Evolutionary conservation across 805 yeast genomes (phyloP), one percentile per base, ranked within the genome.

Genomic region (Candida morakotiae): DNA sequence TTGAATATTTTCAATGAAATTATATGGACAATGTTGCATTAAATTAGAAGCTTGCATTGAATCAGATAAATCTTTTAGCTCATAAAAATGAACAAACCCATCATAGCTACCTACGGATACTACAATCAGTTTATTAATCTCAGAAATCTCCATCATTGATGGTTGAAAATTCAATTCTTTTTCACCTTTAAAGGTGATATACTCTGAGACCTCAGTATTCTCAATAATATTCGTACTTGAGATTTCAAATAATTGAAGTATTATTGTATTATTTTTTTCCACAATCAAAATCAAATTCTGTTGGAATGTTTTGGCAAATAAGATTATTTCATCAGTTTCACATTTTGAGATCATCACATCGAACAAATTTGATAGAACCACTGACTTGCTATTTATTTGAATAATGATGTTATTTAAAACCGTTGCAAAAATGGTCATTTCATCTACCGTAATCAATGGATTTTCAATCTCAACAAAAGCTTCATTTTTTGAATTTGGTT

Each of bases 381-480:
- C 38, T 2, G 37, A 20, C 14, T 32, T 15, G n/a, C 14, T 22
- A 7, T 28, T 32, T 3, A 32, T 16, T 17, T 32, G 35, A 23
- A 32, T 16, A 13, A 24, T 18, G 11, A 23, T 16, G 3, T 19
- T 28, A 17, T 32, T 17, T 6, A 22, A 3, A 24, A 21, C 28
- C 16, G 13, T 11, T 42, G 48, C 37, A n/a, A 45, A 33, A 5
- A 49, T 20, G 6, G 66, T 56, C 1, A 40, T 37, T 2, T 35
- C 45, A 4, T 48, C 42, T 9, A 38, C n/a, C 2, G 39, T 34
- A 1, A 59, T 31, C 3, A 36, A 35, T 1, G 53, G 43, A 7
- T 41, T 43, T 13, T 48, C 54, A 4, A 62, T 47, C 35, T 62
- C 69, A 2, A 53, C 38, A 31, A 64, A 46, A 1, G 46, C 47